Conservation (phyloP, 768 basidiomycete species). For the Boletus pseudopeckii region DNA sequence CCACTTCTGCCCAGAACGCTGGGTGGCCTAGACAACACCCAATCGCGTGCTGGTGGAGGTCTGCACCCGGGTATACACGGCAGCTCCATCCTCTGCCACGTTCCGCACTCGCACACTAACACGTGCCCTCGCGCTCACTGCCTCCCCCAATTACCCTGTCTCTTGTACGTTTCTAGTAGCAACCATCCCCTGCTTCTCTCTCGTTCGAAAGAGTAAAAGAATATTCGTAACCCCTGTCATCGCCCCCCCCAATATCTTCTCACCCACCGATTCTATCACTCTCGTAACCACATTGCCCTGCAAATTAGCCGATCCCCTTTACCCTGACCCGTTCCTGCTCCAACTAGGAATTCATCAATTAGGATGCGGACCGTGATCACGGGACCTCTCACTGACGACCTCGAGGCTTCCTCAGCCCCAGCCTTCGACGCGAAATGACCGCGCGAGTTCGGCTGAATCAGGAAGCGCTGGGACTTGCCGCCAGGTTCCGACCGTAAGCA, state of each 20-base stretch:
- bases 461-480: slow-evolving; percentile 11
- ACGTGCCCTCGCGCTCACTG: background rate
- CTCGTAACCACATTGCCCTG: slow-evolving; percentile 8
- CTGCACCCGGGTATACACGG: slow-evolving; percentile 20
- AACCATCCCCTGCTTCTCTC: background rate
- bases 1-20: slow-evolving; percentile 8
- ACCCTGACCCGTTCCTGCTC: slow-evolving; percentile 27
- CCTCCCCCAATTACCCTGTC: too few relatives aligned
- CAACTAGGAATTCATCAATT: slow-evolving; percentile 4
- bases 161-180: background rate
- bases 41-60: slow-evolving; percentile 21
- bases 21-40: background rate
- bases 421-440: slow-evolving; percentile 29
- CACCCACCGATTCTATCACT: slow-evolving; percentile 8
- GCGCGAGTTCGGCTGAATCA: slow-evolving; percentile 19
- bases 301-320: slow-evolving; percentile 22
- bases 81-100: slow-evolving; percentile 1
- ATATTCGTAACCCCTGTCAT: background rate
- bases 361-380: slow-evolving; percentile 15
- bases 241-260: slow-evolving; percentile 1
- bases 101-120: background rate
- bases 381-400: slow-evolving; percentile 23
- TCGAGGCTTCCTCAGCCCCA: slow-evolving; percentile 25
- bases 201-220: background rate
- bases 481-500: background rate